Percentiles rank a stretch among this genome's conserved stretches.
Evolutionary conservation across 2,329 filamentous ascomycete species (phyloP).

Genomic region (Penicillium sp.): DNA sequence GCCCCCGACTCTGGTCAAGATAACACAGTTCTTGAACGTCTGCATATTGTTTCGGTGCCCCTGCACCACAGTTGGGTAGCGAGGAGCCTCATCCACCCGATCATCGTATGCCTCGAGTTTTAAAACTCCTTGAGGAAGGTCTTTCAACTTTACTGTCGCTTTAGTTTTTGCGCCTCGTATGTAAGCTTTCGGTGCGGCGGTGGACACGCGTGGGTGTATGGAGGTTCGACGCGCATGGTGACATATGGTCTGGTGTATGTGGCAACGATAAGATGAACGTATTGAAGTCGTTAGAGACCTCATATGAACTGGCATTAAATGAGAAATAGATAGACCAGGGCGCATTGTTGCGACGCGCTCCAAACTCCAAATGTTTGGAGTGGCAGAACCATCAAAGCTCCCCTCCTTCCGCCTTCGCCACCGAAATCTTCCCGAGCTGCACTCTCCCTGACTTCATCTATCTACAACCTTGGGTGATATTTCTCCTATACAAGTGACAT

Average conservation of each 20-base stretch:
- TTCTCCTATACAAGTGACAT: slow-evolving; percentile 27
- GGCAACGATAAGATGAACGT: slow-evolving; percentile 16
- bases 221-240: slow-evolving; percentile 29
- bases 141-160: slow-evolving; percentile 42
- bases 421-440: slow-evolving; percentile 37
- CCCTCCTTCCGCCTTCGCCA: slow-evolving; percentile 37
- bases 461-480: slow-evolving; percentile 28
- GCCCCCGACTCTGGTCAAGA: slow-evolving; percentile 87
- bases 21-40: slow-evolving; percentile 83
- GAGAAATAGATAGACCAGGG: slow-evolving; percentile 14
- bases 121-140: slow-evolving; percentile 58
- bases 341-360: slow-evolving; percentile 25
- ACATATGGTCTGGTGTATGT: slow-evolving; percentile 29
- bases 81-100: slow-evolving; percentile 49
- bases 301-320: slow-evolving; percentile 10
- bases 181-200: slow-evolving; percentile 11
- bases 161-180: slow-evolving; percentile 37
- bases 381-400: slow-evolving; percentile 22
- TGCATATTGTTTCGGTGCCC: slow-evolving; percentile 87
- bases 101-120: slow-evolving; percentile 44
- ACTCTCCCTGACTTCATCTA: slow-evolving; percentile 20
- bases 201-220: slow-evolving; percentile 18
- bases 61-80: slow-evolving; percentile 83
- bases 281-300: background rate
- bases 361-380: slow-evolving; percentile 5